A percentile compares a stretch with the other conserved stretches of the same genome.
Conservation (phyloP, 768 basidiomycete genomes). For the Galerina marginata region DNA sequence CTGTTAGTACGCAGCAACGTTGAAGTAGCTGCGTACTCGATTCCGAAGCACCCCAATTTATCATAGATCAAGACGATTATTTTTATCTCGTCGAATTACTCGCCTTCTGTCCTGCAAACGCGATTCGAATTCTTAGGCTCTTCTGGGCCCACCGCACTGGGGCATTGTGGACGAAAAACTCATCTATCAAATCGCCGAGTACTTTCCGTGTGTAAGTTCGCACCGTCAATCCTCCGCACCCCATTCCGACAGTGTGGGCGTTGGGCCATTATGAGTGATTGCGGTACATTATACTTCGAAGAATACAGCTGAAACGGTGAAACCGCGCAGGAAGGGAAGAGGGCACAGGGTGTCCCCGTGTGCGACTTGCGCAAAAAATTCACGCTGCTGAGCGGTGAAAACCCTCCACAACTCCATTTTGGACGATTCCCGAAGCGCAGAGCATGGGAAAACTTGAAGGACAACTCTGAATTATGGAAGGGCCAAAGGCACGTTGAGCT, state of each 20-base stretch:
- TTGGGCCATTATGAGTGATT: neutral
- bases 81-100: no score
- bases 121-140: no score
- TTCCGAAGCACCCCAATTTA: no score
- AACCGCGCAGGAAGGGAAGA: no score
- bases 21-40: no score
- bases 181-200: neutral
- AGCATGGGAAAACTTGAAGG: conserved; percentile 1
- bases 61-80: no score
- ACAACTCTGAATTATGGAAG: neutral
- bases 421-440: conserved; percentile 2
- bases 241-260: conserved; percentile 3
- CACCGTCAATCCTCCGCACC: conserved; percentile 5
- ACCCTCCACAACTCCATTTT: conserved; percentile 1
- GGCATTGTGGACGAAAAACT: no score
- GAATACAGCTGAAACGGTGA: no score
- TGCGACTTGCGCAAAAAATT: conserved; percentile 3
- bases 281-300: no score
- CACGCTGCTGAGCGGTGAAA: neutral
- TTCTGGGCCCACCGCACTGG: no score
- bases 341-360: neutral
- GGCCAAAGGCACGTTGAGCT: neutral
- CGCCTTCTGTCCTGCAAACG: no score
- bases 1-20: no score
- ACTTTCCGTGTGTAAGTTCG: conserved; percentile 5